Evolutionary conservation across 306 rosid species (phyloP).

Genomic region (Acacia melanoxylon): DNA sequence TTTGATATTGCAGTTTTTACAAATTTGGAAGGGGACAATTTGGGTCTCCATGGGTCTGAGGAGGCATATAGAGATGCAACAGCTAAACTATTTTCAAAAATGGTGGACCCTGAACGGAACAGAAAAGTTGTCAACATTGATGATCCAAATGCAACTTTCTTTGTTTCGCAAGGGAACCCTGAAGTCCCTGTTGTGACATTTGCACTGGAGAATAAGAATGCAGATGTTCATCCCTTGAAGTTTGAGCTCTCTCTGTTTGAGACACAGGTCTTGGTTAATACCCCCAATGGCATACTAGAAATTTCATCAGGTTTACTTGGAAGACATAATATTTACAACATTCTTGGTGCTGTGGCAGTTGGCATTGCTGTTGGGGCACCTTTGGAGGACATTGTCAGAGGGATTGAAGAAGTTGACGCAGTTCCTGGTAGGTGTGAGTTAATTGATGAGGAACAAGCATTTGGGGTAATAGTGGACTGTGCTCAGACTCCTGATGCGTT

Average conservation of each 20-base stretch:
- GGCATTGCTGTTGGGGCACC: constrained; percentile 99
- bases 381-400: constrained; percentile 94
- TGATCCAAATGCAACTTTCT: constrained; percentile 70
- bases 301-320: constrained; percentile 94
- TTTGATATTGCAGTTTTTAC: constrained; percentile 89
- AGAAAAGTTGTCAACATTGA: constrained; percentile 92
- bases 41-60: constrained; percentile 53
- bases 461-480: constrained; percentile 94
- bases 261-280: constrained; percentile 93
- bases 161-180: constrained; percentile 67
- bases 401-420: constrained; percentile 95
- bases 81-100: constrained; percentile 69
- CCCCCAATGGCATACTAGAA: constrained; percentile 90
- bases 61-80: constrained; percentile 63
- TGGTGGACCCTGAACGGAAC: constrained; percentile 87
- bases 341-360: constrained; percentile 91
- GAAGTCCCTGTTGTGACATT: constrained; percentile 85
- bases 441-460: constrained; percentile 95
- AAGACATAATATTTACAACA: constrained; percentile 85
- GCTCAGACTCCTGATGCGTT: constrained; percentile 88
- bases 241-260: constrained; percentile 91
- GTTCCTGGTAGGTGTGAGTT: constrained; percentile 95
- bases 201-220: constrained; percentile 83
- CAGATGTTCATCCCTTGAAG: constrained; percentile 83
- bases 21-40: constrained; percentile 59